phyloP scores from a whole-genome alignment of 768 basidiomycete genomes.

The Candolleomyces eurysporus region DNA sequence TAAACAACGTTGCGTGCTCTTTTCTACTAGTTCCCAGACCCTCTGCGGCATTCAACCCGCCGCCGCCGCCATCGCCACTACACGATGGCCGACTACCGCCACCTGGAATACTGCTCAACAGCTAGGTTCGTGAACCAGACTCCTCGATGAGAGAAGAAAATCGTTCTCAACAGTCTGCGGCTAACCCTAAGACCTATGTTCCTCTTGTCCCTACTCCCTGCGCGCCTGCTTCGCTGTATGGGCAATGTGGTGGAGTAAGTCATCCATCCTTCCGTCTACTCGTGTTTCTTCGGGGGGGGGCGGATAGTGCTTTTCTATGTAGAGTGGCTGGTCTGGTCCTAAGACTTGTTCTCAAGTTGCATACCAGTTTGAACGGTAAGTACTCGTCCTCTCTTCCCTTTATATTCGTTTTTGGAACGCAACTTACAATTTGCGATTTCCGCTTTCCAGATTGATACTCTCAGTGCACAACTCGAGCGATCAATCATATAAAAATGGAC shows the following conservation, averaged over 20 bases:
- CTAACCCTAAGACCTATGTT: no score
- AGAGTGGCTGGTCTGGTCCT: constrained; percentile 41
- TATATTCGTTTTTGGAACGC: not conserved
- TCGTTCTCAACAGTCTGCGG: no score
- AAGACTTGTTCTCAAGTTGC: constrained; percentile 34
- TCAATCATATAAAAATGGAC: no score
- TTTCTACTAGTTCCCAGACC: constrained; percentile 17
- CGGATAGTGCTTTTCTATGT: not conserved
- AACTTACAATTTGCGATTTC: no score
- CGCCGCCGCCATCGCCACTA: constrained; percentile 4
- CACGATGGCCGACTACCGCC: constrained; percentile 27
- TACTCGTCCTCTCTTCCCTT: no score
- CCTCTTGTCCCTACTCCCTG: constrained; percentile 14
- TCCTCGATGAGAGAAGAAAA: no score
- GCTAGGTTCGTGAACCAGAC: constrained; percentile 17
- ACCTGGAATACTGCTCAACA: constrained; percentile 50
- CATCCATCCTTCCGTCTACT: not conserved
- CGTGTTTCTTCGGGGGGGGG: not conserved
- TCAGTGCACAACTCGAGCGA: not conserved
- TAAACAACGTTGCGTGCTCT: no score
- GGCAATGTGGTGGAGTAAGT: constrained; percentile 49
- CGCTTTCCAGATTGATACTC: not conserved
- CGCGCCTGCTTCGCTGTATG: constrained; percentile 12
- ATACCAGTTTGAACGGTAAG: constrained; percentile 1
- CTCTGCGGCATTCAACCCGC: constrained; percentile 31